Percentiles rank a stretch among this genome's conserved stretches.
These are phyloP conservation scores for Conticribra weissflogii DNA, from an alignment of 108 stramenopile genomes.

Conservation along the genomic window DNA sequence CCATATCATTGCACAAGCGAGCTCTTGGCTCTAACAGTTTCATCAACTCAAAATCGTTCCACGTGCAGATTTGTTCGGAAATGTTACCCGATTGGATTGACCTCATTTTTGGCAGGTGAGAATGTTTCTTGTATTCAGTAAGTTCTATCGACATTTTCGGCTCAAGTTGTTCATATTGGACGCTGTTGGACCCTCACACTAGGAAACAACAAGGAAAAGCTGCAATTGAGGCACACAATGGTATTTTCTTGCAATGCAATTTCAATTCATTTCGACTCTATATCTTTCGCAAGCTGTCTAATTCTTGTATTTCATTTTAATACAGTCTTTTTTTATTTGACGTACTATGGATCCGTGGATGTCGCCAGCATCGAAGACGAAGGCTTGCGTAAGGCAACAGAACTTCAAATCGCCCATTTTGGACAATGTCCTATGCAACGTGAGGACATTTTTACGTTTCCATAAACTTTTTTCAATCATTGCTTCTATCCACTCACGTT, in stretches of 20 bases:
- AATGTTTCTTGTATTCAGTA: too few species aligned
- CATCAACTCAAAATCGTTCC: background rate
- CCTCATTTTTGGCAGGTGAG: slow-evolving; percentile 89
- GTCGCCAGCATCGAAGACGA: slow-evolving; percentile 94
- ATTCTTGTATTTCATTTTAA: background rate
- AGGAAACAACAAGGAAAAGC: slow-evolving; percentile 94
- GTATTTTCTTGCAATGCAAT: slow-evolving; percentile 1
- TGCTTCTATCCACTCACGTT: background rate
- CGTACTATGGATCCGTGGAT: slow-evolving; percentile 98
- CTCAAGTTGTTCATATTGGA: too few species aligned
- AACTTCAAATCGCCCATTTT: slow-evolving; percentile 97
- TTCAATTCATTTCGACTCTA: background rate
- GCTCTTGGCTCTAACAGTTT: slow-evolving; percentile 51
- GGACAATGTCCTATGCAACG: slow-evolving; percentile 97
- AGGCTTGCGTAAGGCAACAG: slow-evolving; percentile 83
- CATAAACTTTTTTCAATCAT: background rate
- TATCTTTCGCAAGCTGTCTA: background rate
- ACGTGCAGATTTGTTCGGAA: slow-evolving; percentile 70
- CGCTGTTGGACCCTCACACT: too few species aligned
- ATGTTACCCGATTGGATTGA: slow-evolving; percentile 98
- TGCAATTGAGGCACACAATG: slow-evolving; percentile 92
- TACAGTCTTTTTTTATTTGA: slow-evolving; percentile 95
- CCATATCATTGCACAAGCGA: background rate
- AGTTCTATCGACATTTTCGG: too few species aligned
- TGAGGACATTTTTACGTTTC: background rate